Base-by-base conservation (phyloP, 2,329 filamentous ascomycete genomes). In the Alternaria panax region DNA sequence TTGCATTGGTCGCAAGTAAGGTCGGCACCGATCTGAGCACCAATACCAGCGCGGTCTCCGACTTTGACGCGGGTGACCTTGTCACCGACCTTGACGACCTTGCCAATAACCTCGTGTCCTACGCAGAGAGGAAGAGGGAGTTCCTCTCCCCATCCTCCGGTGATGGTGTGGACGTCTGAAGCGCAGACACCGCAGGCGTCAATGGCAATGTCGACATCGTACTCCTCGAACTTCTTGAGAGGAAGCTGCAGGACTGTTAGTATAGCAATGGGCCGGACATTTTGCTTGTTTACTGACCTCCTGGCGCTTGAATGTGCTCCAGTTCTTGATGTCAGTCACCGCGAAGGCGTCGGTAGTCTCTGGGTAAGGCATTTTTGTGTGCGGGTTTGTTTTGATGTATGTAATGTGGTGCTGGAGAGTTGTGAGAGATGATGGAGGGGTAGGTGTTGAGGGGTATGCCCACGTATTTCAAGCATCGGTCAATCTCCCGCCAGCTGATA, bases 191-290 rank as follows among this genome's bases (percentile, higher is more conserved):
- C 77, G 63, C 77, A 79, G 20, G 67, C 89, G 67, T 93, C 88
- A 71, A 97, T 90, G 83, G 93, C 90, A 80, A 97, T 87, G 76
- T 96, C 92, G 70, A 97, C 87, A 75, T 97, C 92, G 79, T 92
- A 86, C 76, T 93, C 91, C 66, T 90, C 92, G 76, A 96, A 96
- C 18, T 91, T 90, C 82, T 96, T 95, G 59, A 93, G 88, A 69
- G 88, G 86, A 82, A 92, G 92, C 82, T 93, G 78, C 7, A 7
- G 16, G 12, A 22, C 4, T 50, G 58, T 74, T 28, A 74, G 65
- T 34, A 50, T 40, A 36, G 22, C 16, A 32, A 50, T 25, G 41
- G 22, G 46, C 20, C 22, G 14, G 24, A 32, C 28, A 42, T 12
- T 16, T 48, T 1, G 25, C 7, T 22, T 46, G 11, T 11, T 22